Evolutionary conservation across 2,329 filamentous ascomycete genomes (phyloP).

Genomic region (Cyphellophora attinorum): DNA sequence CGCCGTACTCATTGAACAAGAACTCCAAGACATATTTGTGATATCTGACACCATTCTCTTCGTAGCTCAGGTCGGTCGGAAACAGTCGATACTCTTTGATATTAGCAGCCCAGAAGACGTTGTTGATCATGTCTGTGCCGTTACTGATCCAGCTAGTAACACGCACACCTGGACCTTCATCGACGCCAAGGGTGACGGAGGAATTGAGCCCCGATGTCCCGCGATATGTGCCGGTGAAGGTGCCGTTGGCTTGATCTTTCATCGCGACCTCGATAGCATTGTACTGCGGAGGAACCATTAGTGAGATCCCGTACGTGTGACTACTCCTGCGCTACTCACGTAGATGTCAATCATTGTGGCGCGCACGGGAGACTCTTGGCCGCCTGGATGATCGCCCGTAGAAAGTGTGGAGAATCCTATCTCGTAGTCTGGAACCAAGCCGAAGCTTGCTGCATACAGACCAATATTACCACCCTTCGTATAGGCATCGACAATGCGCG

Average conservation of each 20-base stretch:
- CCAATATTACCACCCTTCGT: conserved; percentile 25
- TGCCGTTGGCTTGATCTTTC: conserved; percentile 3
- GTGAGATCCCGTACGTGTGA: conserved; percentile 1
- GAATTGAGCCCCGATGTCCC: conserved; percentile 8
- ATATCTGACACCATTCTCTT: conserved; percentile 10
- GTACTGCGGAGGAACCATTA: not conserved
- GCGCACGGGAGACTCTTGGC: too few species aligned
- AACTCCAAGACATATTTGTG: conserved; percentile 8
- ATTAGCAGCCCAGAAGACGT: conserved; percentile 3
- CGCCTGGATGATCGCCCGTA: too few species aligned
- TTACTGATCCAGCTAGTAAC: conserved; percentile 14
- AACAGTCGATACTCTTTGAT: conserved; percentile 10
- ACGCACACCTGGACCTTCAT: conserved; percentile 12
- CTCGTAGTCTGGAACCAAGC: conserved; percentile 26
- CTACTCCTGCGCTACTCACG: too few species aligned
- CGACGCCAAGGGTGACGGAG: conserved; percentile 14
- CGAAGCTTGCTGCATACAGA: conserved; percentile 24
- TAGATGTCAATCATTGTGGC: too few species aligned
- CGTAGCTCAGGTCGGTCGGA: conserved; percentile 6
- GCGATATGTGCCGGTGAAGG: conserved; percentile 6
- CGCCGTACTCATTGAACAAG: too few species aligned
- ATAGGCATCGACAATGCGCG: conserved; percentile 17
- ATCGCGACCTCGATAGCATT: conserved; percentile 5
- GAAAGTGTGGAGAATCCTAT: conserved; percentile 26
- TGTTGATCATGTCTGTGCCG: conserved; percentile 14